phyloP scores from a whole-genome alignment of 805 yeast species.

The Schizosaccharomyces pombe region ASM294v3 CU329670.1:4318001-4318500 shows the following conservation, averaged over 20 bases:
- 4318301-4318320: neutral
- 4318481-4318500: neutral
- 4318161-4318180: neutral
- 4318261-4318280: neutral
- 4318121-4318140: neutral
- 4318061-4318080: neutral
- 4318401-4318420: neutral
- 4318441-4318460: neutral
- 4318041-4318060: neutral
- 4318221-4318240: neutral
- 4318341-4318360: neutral
- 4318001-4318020: neutral
- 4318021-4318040: neutral
- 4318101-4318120: neutral
- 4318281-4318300: too few relatives aligned
- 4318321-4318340: too few relatives aligned
- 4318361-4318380: neutral
- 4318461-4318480: neutral
- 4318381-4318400: neutral
- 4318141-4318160: neutral
- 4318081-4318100: too few relatives aligned
- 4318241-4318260: constrained; percentile 2
- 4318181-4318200: neutral
- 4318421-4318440: neutral
- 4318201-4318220: neutral